phyloP scores from a whole-genome alignment of 352 stramenopile genomes.

The Phytopythium chamaehyphon region DNA sequence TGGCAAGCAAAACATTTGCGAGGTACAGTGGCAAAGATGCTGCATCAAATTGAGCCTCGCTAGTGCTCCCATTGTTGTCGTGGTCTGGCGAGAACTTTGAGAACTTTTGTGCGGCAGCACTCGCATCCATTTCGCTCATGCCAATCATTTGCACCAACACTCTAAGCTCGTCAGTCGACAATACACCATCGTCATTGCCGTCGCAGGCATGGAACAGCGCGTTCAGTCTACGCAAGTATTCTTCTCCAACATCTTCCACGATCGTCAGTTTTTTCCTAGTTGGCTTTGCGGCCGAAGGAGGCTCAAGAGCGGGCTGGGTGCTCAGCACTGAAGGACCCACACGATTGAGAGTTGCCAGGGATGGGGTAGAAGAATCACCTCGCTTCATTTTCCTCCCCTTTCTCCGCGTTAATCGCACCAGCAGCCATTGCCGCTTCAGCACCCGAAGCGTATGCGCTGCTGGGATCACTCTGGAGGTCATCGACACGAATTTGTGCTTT shows the following conservation, averaged over 20 bases:
- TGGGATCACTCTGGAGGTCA: no score
- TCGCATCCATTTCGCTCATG: constrained; percentile 5
- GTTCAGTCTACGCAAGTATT: constrained; percentile 22
- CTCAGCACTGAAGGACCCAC: no score
- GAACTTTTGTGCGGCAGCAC: constrained; percentile 1
- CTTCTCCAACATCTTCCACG: constrained; percentile 11
- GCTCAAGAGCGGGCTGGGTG: no score
- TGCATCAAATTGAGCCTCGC: background rate
- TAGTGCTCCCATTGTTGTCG: background rate
- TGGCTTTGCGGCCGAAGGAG: no score
- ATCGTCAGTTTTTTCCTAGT: background rate
- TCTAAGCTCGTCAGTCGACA: constrained; percentile 20
- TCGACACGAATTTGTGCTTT: no score
- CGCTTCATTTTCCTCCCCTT: no score
- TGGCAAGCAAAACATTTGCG: background rate
- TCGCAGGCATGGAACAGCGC: constrained; percentile 30
- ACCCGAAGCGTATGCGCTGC: no score
- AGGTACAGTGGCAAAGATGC: background rate
- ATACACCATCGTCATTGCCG: constrained; percentile 26
- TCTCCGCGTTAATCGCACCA: no score
- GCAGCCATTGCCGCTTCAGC: no score
- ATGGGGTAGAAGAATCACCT: no score
- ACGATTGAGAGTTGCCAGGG: no score
- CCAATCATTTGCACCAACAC: constrained; percentile 32
- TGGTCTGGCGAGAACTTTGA: background rate